phyloP scores from a whole-genome alignment of 2,329 filamentous ascomycete species.

The Domatiomyces catenatus region DNA sequence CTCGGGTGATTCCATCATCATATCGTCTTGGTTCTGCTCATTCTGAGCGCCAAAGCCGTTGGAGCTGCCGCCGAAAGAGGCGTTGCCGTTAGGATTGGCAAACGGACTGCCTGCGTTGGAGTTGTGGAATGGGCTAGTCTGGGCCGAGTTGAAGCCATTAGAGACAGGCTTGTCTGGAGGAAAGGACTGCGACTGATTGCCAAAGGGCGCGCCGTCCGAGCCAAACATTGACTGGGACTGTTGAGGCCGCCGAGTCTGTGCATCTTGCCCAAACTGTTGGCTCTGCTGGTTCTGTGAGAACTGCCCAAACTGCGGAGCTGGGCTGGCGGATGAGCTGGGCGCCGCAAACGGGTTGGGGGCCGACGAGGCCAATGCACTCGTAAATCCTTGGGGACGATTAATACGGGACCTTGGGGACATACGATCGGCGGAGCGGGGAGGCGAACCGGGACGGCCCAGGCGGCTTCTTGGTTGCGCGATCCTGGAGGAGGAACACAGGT shows the following conservation, averaged over 20 bases:
- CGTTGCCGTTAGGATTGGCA: conserved; percentile 10
- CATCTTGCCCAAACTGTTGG: background rate
- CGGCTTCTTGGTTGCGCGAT: conserved; percentile 1
- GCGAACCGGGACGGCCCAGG: background rate
- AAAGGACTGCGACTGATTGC: conserved; percentile 3
- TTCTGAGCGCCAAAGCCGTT: background rate
- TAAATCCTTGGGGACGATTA: background rate
- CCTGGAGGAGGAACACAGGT: conserved; percentile 2
- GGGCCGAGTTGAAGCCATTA: conserved; percentile 2
- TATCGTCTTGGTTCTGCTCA: conserved; percentile 6
- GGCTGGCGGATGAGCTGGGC: background rate
- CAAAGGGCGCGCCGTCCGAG: conserved; percentile 8
- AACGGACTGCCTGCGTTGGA: conserved; percentile 11
- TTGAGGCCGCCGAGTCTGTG: conserved; percentile 8
- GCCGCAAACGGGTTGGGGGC: conserved; percentile 5
- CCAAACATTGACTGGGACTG: conserved; percentile 10
- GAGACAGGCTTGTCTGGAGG: conserved; percentile 1
- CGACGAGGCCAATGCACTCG: conserved; percentile 3
- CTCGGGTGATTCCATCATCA: conserved; percentile 14
- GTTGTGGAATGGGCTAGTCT: background rate
- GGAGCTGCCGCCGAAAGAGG: conserved; percentile 2
- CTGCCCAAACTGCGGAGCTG: no score
- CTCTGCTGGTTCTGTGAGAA: background rate
- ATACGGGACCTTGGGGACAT: background rate
- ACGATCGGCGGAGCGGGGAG: background rate